Base-by-base conservation (phyloP, 2,329 filamentous ascomycete species). In the Chaetomiaceae sp. region DNA sequence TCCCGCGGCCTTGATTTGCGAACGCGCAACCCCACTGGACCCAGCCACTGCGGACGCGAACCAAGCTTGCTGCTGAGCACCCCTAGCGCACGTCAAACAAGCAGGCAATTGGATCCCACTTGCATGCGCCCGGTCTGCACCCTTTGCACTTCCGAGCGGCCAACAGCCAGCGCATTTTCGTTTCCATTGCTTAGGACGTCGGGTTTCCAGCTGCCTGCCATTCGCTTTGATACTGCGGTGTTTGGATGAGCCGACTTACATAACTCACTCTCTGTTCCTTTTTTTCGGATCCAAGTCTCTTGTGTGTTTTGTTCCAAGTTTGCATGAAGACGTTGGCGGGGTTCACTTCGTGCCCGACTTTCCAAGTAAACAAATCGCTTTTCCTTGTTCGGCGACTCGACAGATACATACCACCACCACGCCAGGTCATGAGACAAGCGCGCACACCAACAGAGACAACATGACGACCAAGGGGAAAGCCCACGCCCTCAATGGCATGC, bases 401-500 rank as follows among this genome's bases (percentile, higher is more conserved):
- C 33, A 41, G 40, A 18, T 18, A 36, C n/a, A n/a, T n/a, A 10
- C 6, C 8, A 33, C 34, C 16, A 25, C 51, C 45, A 48, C 47
- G 18, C 16, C 48, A 43, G 48, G 44, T 30, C 49, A 60, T 60
- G 58, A 55, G 43, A 47, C 37, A 51, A 34, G 50, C 52, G 46
- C 44, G 48, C 42, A 42, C 48, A 50, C 2, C 44, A 42, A 33
- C 34, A 36, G 37, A 33, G 51, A 42, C 57, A 69, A 61, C 58
- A 81, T 84, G 78, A 67, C 78, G 54, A 63, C 74, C 62, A 81
- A 78, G 65, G 63, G 73, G 52, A 84, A 81, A 69, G 51, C 71
- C 52, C 78, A 81, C 64, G 70, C 78, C 48, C 72, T 84, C 65
- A 81, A 79, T 67, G 78, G 77, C 62, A 81, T 82, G 66, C 91